Conservation (phyloP, 1,284 basidiomycete species). For the Naganishia cerealis region DNA sequence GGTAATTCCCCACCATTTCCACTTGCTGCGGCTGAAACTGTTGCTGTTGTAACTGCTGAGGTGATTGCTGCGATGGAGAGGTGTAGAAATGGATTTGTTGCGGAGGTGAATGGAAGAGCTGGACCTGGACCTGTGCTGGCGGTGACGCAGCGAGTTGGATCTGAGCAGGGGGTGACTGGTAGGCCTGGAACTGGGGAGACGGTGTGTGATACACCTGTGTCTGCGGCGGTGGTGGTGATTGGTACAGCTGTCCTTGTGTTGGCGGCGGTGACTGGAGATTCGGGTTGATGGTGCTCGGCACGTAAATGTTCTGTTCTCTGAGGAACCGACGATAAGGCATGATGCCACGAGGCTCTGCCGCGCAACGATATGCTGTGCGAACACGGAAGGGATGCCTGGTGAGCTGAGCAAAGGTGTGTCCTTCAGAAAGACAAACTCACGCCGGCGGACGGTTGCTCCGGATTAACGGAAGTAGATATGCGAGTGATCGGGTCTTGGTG, state of each 20-base stretch:
- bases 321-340: slow-evolving; percentile 27
- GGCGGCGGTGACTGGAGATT: slow-evolving; percentile 10
- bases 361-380: background rate
- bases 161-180: slow-evolving; percentile 1
- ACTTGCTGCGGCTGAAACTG: slow-evolving; percentile 6
- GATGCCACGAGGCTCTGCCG: background rate
- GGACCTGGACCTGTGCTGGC: background rate
- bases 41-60: slow-evolving; percentile 1
- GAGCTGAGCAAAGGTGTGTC: background rate
- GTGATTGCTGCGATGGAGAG: slow-evolving; percentile 6
- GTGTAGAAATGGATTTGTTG: slow-evolving; percentile 5
- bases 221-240: slow-evolving; percentile 6
- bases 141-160: background rate
- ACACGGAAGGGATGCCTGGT: background rate
- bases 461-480: background rate
- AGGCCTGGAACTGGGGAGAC: background rate
- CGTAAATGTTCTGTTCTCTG: slow-evolving; percentile 27
- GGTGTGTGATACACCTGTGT: slow-evolving; percentile 12
- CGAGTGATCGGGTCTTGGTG: background rate
- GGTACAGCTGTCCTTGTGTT: slow-evolving; percentile 1
- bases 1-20: background rate
- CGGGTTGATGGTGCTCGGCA: slow-evolving; percentile 10
- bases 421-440: slow-evolving; percentile 2
- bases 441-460: background rate
- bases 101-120: slow-evolving; percentile 11